Evolutionary conservation across 1,139 yeast species (phyloP).

Genomic region (Magnusiomyces ingens): DNA sequence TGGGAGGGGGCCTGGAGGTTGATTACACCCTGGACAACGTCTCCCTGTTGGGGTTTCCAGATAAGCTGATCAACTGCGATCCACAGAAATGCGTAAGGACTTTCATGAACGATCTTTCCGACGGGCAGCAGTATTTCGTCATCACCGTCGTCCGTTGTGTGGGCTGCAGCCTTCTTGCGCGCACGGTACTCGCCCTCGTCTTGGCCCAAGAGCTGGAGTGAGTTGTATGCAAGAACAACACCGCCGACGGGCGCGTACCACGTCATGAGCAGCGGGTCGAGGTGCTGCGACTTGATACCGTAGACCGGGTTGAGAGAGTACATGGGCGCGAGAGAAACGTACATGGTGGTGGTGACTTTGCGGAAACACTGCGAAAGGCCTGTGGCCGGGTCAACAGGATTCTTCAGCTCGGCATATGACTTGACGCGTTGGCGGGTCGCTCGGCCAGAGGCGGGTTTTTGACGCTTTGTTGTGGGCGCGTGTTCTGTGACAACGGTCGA

Average conservation of each 20-base stretch:
- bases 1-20: slow-evolving; percentile 95
- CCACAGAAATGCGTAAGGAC: slow-evolving; percentile 90
- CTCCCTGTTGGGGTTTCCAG: slow-evolving; percentile 88
- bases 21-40: slow-evolving; percentile 73
- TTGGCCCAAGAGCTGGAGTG: slow-evolving; percentile 44
- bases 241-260: slow-evolving; percentile 70
- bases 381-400: slow-evolving; percentile 28
- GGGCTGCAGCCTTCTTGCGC: slow-evolving; percentile 21
- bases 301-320: slow-evolving; percentile 59
- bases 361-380: slow-evolving; percentile 56
- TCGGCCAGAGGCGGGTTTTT: background rate
- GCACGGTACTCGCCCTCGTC: slow-evolving; percentile 25
- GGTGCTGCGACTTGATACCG: slow-evolving; percentile 80
- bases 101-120: slow-evolving; percentile 67
- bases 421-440: too few relatives aligned
- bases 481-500: too few relatives aligned
- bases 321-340: slow-evolving; percentile 81
- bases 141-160: slow-evolving; percentile 8
- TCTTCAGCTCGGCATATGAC: slow-evolving; percentile 13
- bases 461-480: background rate
- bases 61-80: slow-evolving; percentile 72
- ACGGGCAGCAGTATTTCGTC: slow-evolving; percentile 34
- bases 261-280: slow-evolving; percentile 84
- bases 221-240: slow-evolving; percentile 72
- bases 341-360: slow-evolving; percentile 54